Conservation (phyloP, 306 rosid genomes). For the Sindora glabra region DNA sequence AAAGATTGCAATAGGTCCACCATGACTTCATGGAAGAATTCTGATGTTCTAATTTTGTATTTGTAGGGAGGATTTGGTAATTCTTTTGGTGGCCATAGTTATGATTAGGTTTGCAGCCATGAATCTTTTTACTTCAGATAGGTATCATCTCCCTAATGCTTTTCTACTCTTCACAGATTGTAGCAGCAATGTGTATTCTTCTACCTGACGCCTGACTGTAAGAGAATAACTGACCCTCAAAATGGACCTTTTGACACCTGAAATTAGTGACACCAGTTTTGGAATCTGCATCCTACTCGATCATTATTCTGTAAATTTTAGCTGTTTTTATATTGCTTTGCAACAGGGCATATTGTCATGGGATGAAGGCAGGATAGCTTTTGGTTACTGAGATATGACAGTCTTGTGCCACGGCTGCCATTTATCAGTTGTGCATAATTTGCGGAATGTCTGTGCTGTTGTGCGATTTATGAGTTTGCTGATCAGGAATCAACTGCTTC, state of each 20-base stretch:
- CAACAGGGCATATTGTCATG: background rate
- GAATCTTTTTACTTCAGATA: slow-evolving; percentile 32
- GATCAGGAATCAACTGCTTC: background rate
- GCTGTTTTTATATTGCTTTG: background rate
- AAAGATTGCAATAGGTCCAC: slow-evolving; percentile 38
- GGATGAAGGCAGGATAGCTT: background rate
- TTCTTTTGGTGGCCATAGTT: slow-evolving; percentile 52
- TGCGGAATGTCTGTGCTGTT: background rate
- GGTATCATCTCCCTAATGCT: slow-evolving; percentile 14
- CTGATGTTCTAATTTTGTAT: slow-evolving; percentile 59
- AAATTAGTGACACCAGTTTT: slow-evolving; percentile 28
- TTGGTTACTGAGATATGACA: background rate
- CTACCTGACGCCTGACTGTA: slow-evolving; percentile 32
- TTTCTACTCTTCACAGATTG: slow-evolving; percentile 10
- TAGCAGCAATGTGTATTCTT: slow-evolving; percentile 38
- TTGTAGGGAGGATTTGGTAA: slow-evolving; percentile 49
- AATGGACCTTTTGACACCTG: slow-evolving; percentile 13
- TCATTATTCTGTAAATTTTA: background rate
- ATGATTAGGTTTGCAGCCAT: slow-evolving; percentile 33
- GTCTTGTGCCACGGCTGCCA: background rate
- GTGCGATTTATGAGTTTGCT: background rate
- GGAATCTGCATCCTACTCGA: slow-evolving; percentile 8
- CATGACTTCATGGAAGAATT: slow-evolving; percentile 19
- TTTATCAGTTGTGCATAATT: background rate
- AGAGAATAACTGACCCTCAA: slow-evolving; percentile 25